Conservation (phyloP, 2,329 filamentous ascomycete species). For the Dryadomyces sulphureus region DNA sequence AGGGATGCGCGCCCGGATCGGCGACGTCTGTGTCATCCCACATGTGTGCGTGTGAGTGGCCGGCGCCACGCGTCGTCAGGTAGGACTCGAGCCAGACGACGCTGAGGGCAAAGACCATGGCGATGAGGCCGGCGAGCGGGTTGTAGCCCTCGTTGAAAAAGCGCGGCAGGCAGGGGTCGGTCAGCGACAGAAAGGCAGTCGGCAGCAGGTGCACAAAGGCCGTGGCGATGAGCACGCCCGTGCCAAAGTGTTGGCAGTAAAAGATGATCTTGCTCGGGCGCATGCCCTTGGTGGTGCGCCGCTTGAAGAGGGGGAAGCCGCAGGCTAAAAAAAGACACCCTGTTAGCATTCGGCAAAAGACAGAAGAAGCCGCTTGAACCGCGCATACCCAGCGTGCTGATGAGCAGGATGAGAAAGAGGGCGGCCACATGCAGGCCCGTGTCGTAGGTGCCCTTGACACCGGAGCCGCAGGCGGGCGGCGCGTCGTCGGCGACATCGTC, state of each 20-base stretch:
- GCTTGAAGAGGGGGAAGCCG: constrained; percentile 50
- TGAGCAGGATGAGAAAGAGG: constrained; percentile 46
- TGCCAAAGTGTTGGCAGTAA: constrained; percentile 61
- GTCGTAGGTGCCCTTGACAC: constrained; percentile 43
- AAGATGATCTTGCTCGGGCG: constrained; percentile 48
- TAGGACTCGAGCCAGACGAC: constrained; percentile 84
- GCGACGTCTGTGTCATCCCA: constrained; percentile 33
- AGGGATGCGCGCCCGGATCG: constrained; percentile 7
- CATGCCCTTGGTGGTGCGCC: constrained; percentile 39
- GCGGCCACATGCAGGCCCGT: constrained; percentile 53
- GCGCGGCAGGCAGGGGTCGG: constrained; percentile 56
- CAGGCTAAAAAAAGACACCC: constrained; percentile 37
- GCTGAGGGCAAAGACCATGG: constrained; percentile 67
- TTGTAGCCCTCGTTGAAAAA: constrained; percentile 70
- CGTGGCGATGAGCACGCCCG: constrained; percentile 72
- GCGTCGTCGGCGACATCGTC: constrained; percentile 17
- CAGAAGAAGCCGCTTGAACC: background rate
- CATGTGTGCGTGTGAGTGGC: constrained; percentile 43
- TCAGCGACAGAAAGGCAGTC: constrained; percentile 52
- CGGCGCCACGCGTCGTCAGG: constrained; percentile 56
- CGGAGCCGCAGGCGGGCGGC: constrained; percentile 37
- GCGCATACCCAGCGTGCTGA: constrained; percentile 26
- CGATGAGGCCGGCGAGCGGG: constrained; percentile 66
- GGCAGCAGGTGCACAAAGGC: constrained; percentile 68
- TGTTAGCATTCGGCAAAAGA: background rate